Evolutionary conservation across 805 yeast species (phyloP), one percentile per base, ranked within the genome.

Genomic region (Tetrapisispora namnaoensis): DNA sequence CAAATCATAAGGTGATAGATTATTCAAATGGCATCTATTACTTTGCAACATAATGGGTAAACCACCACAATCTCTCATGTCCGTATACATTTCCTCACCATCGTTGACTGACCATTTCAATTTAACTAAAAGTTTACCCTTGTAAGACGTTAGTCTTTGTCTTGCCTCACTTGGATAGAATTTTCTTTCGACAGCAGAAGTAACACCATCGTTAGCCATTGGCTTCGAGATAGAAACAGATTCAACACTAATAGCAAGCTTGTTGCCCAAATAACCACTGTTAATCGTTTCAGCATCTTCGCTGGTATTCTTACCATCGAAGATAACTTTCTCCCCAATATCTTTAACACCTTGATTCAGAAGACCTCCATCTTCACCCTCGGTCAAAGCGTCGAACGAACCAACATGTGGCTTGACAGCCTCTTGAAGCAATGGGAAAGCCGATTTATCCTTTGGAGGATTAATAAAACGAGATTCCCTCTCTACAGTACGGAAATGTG

Each of bases 361-460:
- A 24, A 93, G 67, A 6, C 96, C 96, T 43, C 91, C 95, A 41
- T 74, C 81, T 22, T 86, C 80, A 41, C 95, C 96, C 50, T 86
- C 95, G 22, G 95, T 86, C 49, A 93, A 73, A 5, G 97, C 97
- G 73, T 93, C 85, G 75, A 93, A 93, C 1, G 98, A 91, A 9
- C 95, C 97, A 49, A 93, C 78, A 66, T 93, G 99, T 5, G 99
- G 99, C 49, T 80, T 80, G 38, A 93, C 93, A 16, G 99, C 98
- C 53, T 88, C 95, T 50, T 78, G 77, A 36, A 93, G 75, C 38
- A 89, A 69, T 16, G 96, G 96, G 60, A 71, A 91, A 8, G 86
- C 86, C 30, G 87, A 75, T 64, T 84, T 78, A 61, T 86, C 95
- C 69, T 79, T 82, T 46, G 97, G 95, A 43, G 99, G 99, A 63